Evolutionary conservation across 2,329 filamentous ascomycete genomes (phyloP), one percentile per base, ranked within the genome.

Genomic region (Aspergillus fumigatiaffinis): DNA sequence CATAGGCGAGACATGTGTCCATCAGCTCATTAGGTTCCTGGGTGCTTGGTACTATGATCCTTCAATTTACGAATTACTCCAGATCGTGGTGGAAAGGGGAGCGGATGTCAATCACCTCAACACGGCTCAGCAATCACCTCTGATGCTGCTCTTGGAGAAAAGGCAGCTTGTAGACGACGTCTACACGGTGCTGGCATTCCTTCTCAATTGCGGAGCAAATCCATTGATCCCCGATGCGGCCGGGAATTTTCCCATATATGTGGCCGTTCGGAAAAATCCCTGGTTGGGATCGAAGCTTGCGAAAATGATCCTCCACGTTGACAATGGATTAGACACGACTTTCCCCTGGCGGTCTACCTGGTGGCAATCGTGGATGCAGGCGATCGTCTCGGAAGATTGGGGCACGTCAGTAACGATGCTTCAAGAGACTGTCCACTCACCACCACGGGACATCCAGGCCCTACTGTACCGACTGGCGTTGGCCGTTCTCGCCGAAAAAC

Each of bases 391-490:
- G 14, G 10, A 23, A 14, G 21, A 47, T 23, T 47, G 21, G 44
- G 21, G 14, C 23, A 25, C 21, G 20, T 21, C 44, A 10, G 23
- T 14, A 21, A 12, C 10, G 21, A 12, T 47, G 21, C 44, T 47
- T 23, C 20, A 47, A 14, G 21, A 25, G 74, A 23, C 44, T 14
- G 14, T 2, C 4, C 23, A 47, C 44, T 14, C 21, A 14, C 44
- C 21, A 14, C 21, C 44, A 7, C 44, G 2, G 5, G 21, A 25
- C 14, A 23, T 47, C 12, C 5, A 17, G 6, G 44, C 12, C 12
- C 44, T 14, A 12, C 21, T 47, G 10, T 26, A 23, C 21, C 21
- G 12, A 2, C 44, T 47, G 23, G 44, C 44, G 12, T 20, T 26
- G 21, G 21, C 44, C 10, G 44, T 26, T 25, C 44, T 47, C 23